These are phyloP conservation scores for Dictyostelium citrinum DNA, from an alignment of 78 protist species.

Conservation along the genomic window DNA sequence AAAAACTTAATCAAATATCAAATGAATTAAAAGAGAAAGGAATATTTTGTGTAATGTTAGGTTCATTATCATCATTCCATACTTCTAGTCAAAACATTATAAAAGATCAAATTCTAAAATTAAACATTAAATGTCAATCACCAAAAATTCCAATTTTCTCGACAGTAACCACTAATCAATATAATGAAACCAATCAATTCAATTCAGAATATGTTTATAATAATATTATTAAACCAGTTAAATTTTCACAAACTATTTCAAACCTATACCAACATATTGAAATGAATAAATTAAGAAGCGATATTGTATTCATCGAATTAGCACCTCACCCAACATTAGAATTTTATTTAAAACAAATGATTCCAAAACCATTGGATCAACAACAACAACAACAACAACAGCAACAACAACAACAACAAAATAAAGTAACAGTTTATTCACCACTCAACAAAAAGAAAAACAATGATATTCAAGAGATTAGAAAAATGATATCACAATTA, in stretches of 20 bases:
- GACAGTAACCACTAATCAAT: neutral
- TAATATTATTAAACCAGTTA: neutral
- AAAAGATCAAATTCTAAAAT: neutral
- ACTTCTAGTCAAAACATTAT: neutral
- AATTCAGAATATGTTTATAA: neutral
- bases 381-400: no score
- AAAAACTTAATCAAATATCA: neutral
- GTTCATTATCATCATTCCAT: neutral
- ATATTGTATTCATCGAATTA: conserved; percentile 19
- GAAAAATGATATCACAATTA: neutral
- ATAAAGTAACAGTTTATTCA: neutral
- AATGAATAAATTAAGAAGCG: neutral
- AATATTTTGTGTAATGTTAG: neutral
- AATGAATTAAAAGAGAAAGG: neutral
- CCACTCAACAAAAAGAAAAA: neutral
- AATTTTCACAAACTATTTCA: neutral
- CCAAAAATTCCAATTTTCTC: neutral
- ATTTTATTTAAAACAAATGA: neutral
- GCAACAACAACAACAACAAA: no score
- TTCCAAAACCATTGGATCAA: neutral
- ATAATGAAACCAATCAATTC: neutral
- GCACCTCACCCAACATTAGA: conserved; percentile 58
- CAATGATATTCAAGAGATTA: neutral
- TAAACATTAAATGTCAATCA: neutral
- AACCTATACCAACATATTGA: neutral